phyloP scores from a whole-genome alignment of 1,284 basidiomycete genomes.

The Cryptococcus sp. region DNA sequence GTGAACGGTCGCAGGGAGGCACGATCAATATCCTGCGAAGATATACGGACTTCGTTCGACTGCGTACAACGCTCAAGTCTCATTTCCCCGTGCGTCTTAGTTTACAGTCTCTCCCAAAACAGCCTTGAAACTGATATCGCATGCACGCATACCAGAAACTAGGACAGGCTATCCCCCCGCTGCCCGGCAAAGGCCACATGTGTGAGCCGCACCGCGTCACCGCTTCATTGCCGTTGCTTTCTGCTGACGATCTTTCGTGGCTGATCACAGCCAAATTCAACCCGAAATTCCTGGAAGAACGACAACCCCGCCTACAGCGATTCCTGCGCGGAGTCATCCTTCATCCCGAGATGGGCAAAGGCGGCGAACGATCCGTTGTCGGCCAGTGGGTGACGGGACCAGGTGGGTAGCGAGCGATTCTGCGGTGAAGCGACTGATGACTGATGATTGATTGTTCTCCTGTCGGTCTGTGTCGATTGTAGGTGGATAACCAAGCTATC shows the following conservation, averaged over 20 bases:
- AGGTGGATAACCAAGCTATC: no score
- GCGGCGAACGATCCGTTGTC: conserved; percentile 34
- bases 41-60: conserved; percentile 47
- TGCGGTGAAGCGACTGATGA: no score
- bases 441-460: no score
- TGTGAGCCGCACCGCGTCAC: conserved; percentile 21
- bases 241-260: background rate
- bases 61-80: conserved; percentile 28
- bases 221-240: background rate
- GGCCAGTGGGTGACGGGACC: conserved; percentile 38
- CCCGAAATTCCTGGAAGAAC: conserved; percentile 42
- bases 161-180: conserved; percentile 33
- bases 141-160: conserved; percentile 26
- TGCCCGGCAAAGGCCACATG: conserved; percentile 51
- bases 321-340: conserved; percentile 47
- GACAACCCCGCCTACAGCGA: conserved; percentile 42
- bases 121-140: no score
- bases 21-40: conserved; percentile 38
- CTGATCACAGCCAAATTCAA: conserved; percentile 41
- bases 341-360: conserved; percentile 49
- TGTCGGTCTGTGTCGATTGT: no score
- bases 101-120: no score
- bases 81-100: conserved; percentile 35
- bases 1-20: conserved; percentile 23
- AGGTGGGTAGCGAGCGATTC: background rate